Conservation (phyloP, 176 grass and related monocot species). For the Echinochloa phyllopogon region DNA sequence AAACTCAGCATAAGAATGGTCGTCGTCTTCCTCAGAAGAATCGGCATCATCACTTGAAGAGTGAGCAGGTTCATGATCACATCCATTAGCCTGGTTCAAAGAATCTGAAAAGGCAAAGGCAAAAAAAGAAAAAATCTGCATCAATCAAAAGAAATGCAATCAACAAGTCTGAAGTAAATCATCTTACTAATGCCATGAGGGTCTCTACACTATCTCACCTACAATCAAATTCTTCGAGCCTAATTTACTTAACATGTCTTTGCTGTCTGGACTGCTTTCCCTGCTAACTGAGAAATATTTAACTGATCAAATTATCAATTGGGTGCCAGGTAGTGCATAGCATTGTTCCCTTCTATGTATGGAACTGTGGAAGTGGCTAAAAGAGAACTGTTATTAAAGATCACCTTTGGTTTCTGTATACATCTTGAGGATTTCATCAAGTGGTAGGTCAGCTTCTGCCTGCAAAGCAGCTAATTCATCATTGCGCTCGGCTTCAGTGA, state of each 20-base stretch:
- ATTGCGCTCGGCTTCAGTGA: conserved; percentile 75
- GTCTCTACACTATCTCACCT: conserved; percentile 76
- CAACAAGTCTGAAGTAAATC: conserved; percentile 35
- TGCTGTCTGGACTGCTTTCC: conserved; percentile 64
- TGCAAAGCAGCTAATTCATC: conserved; percentile 87
- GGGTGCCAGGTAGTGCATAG: conserved; percentile 24
- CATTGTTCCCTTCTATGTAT: conserved; percentile 23
- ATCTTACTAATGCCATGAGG: conserved; percentile 39
- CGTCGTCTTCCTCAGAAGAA: conserved; percentile 56
- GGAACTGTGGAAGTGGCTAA: conserved; percentile 32
- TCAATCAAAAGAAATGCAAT: conserved; percentile 42
- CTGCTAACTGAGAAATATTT: conserved; percentile 93
- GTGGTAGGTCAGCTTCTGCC: conserved; percentile 88
- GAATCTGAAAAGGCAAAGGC: conserved; percentile 57
- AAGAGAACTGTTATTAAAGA: conserved; percentile 34
- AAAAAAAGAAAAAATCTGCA: conserved; percentile 39
- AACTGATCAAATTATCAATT: conserved; percentile 73
- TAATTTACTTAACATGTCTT: conserved; percentile 49
- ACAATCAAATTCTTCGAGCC: conserved; percentile 61
- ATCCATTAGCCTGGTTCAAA: conserved; percentile 79
- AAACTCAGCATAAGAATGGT: conserved; percentile 38
- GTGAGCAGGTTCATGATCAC: conserved; percentile 56
- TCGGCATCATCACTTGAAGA: conserved; percentile 58
- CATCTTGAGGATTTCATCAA: conserved; percentile 75
- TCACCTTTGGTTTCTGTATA: conserved; percentile 55